Conservation (phyloP, 352 stramenopile species). For the Globisporangium sylvaticum region DNA sequence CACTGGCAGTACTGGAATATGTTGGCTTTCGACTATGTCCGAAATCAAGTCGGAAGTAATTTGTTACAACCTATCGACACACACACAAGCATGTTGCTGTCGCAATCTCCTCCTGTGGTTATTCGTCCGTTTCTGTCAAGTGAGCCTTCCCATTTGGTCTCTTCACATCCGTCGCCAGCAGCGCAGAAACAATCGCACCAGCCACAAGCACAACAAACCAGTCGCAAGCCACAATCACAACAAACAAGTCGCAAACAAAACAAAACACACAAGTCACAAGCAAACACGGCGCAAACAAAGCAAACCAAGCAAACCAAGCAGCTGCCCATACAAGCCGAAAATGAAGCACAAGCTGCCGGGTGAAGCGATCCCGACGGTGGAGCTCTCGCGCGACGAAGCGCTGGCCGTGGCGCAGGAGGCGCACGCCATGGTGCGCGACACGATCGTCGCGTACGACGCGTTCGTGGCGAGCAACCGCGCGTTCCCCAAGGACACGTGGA, state of each 20-base stretch:
- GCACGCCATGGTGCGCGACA: conserved; percentile 4
- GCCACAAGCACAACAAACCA: background rate
- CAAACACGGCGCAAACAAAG: too few species aligned
- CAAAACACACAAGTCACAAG: background rate
- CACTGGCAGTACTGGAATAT: too few species aligned
- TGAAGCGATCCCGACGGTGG: conserved; percentile 2
- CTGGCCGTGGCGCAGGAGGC: conserved; percentile 1
- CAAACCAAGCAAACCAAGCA: background rate
- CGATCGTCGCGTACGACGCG: conserved; percentile 2
- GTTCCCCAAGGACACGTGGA: conserved; percentile 18
- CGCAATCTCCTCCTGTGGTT: too few species aligned
- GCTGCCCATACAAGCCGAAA: background rate
- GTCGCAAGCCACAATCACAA: background rate
- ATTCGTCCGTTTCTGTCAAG: background rate
- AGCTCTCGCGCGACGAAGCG: conserved; percentile 8
- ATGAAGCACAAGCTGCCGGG: conserved; percentile 5
- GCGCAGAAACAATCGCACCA: background rate
- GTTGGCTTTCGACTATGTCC: too few species aligned
- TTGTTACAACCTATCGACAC: too few species aligned
- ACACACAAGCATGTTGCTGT: too few species aligned
- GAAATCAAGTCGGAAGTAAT: too few species aligned
- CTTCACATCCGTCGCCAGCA: background rate
- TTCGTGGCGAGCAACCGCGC: conserved; percentile 2
- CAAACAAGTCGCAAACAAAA: background rate
- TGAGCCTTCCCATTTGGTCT: background rate